phyloP scores from a whole-genome alignment of 371 early-diverging fungal genomes.

The Paraphysoderma sedebokerense region DNA sequence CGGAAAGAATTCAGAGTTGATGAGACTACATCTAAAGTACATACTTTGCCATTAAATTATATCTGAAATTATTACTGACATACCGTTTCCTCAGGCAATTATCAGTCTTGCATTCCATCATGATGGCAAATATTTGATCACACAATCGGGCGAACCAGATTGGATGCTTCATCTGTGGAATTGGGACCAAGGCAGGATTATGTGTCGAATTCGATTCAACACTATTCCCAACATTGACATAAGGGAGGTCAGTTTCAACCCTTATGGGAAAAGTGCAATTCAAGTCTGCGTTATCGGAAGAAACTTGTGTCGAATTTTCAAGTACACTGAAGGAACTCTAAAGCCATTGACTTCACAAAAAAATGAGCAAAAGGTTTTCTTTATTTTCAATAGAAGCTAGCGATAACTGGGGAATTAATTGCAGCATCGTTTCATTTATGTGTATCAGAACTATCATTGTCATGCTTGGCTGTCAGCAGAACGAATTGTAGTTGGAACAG shows the following conservation, averaged over 20 bases:
- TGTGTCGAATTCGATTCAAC: neutral
- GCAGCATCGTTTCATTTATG: neutral
- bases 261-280: constrained; percentile 15
- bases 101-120: constrained; percentile 22
- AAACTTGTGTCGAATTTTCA: constrained; percentile 15
- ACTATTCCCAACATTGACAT: constrained; percentile 5
- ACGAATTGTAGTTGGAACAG: neutral
- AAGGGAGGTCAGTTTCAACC: constrained; percentile 19
- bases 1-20: constrained; percentile 14
- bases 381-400: neutral
- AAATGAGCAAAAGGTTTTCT: neutral
- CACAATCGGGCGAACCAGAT: constrained; percentile 23
- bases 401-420: neutral
- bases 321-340: constrained; percentile 24
- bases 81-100: constrained; percentile 13
- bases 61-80: neutral
- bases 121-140: constrained; percentile 23
- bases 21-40: no score
- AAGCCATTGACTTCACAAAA: constrained; percentile 7
- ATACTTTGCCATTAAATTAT: neutral
- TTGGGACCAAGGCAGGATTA: constrained; percentile 23
- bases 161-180: constrained; percentile 27
- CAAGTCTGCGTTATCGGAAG: constrained; percentile 21
- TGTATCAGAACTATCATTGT: neutral
- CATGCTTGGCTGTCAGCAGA: neutral